Percentiles rank a stretch among this genome's conserved stretches.
These are phyloP conservation scores for Aspergillus biplanus DNA, from an alignment of 495 filamentous ascomycete species.

Conservation along the genomic window DNA sequence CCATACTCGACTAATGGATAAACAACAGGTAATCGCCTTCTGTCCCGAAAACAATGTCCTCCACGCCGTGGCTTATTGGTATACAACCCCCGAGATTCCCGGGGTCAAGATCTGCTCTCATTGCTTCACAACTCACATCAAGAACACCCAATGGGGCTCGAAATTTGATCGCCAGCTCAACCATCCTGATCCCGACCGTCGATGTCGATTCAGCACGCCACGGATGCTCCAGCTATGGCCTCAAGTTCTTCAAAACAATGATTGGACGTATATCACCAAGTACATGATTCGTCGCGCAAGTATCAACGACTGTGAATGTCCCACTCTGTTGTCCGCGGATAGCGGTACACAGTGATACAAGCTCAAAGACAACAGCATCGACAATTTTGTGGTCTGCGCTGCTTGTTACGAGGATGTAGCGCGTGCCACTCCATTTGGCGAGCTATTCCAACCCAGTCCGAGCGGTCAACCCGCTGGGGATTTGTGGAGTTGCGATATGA, in stretches of 20 bases:
- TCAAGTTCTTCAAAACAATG: conserved; percentile 2
- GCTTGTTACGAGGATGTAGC: conserved; percentile 5
- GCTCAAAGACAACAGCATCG: not conserved
- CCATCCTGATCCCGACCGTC: not conserved
- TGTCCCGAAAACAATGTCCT: not conserved
- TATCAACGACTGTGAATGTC: not conserved
- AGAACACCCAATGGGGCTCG: not conserved
- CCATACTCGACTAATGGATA: not conserved
- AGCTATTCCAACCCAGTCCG: not conserved
- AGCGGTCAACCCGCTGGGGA: not conserved
- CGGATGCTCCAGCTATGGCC: conserved; percentile 7
- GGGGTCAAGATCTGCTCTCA: conserved; percentile 7
- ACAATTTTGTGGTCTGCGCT: conserved; percentile 1
- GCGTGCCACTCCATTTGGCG: not conserved
- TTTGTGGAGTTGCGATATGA: conserved; percentile 2
- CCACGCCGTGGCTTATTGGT: not conserved
- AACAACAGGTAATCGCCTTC: not conserved
- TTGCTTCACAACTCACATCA: conserved; percentile 5
- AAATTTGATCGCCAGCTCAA: not conserved
- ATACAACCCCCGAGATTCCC: not conserved
- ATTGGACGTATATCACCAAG: conserved; percentile 1
- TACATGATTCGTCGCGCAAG: not conserved
- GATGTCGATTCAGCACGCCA: conserved; percentile 5
- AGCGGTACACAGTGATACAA: not conserved
- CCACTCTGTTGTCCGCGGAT: not conserved